These are phyloP conservation scores for Fusarium pseudocircinatum DNA, from an alignment of 2,329 filamentous ascomycete species.

Conservation along the genomic window DNA sequence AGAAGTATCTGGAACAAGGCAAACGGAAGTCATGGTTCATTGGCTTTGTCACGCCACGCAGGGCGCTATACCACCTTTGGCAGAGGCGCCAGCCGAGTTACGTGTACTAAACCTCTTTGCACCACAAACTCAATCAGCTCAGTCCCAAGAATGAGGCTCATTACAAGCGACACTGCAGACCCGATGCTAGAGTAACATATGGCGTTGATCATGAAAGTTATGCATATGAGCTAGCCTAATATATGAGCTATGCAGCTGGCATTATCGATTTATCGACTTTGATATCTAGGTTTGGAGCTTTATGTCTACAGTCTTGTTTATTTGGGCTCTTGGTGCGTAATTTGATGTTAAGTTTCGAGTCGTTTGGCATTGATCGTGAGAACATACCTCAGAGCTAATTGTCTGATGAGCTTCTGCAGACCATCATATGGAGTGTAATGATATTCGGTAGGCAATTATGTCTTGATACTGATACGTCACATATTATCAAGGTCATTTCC, in stretches of 20 bases:
- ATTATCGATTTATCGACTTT: too few species aligned
- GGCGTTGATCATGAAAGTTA: background rate
- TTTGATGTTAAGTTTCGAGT: background rate
- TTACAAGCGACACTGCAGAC: background rate
- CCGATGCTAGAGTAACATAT: background rate
- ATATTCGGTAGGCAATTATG: rapidly evolving
- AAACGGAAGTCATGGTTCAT: background rate
- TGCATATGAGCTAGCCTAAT: background rate
- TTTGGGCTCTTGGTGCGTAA: too few species aligned
- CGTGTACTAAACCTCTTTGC: background rate
- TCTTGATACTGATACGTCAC: rapidly evolving
- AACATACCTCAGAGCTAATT: rapidly evolving
- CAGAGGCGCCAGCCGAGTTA: background rate
- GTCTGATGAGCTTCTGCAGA: background rate
- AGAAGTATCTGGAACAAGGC: background rate
- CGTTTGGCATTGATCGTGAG: rapidly evolving
- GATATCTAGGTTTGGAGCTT: too few species aligned
- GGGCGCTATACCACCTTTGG: background rate
- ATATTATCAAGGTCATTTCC: background rate
- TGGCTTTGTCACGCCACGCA: background rate
- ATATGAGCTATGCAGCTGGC: background rate
- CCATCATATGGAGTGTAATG: background rate
- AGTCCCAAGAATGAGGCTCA: background rate
- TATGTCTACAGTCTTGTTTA: rapidly evolving
- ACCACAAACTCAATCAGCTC: background rate